Percentiles rank a stretch among this genome's conserved stretches.
phyloP scores from a whole-genome alignment of 257 asterid species.

The Nicotiana otophora region DNA sequence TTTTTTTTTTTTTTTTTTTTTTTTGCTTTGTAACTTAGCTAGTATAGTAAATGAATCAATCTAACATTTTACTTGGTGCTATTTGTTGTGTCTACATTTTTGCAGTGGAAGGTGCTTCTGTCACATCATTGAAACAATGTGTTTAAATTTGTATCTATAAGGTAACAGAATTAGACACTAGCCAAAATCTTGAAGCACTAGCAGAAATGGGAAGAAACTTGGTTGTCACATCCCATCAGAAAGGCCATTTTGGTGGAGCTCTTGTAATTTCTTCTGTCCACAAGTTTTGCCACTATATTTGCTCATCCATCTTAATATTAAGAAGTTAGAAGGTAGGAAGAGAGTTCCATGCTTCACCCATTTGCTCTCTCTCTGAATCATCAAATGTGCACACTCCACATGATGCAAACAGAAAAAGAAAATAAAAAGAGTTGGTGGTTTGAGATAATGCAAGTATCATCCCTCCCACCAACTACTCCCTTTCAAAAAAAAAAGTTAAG shows the following conservation, averaged over 20 bases:
- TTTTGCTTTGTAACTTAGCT: too few relatives aligned
- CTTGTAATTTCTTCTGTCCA: background rate
- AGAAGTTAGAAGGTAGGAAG: background rate
- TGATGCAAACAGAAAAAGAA: background rate
- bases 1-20: too few relatives aligned
- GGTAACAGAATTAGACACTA: background rate
- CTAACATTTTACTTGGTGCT: too few relatives aligned
- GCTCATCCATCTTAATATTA: background rate
- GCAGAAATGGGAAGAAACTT: background rate
- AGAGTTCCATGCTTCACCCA: conserved; percentile 1
- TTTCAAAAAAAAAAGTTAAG: background rate
- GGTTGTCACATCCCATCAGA: background rate
- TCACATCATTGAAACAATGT: too few relatives aligned
- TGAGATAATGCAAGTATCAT: conserved; percentile 5
- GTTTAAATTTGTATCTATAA: too few relatives aligned
- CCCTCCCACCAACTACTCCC: background rate
- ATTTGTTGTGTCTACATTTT: too few relatives aligned
- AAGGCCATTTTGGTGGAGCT: background rate
- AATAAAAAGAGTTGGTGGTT: background rate
- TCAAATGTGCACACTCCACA: background rate
- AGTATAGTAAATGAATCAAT: too few relatives aligned
- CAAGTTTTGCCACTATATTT: background rate
- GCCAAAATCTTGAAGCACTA: background rate
- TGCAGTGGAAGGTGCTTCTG: too few relatives aligned
- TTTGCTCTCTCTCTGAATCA: background rate